phyloP scores from a whole-genome alignment of 345 rosid genomes.

The Populus pruinosa region DNA sequence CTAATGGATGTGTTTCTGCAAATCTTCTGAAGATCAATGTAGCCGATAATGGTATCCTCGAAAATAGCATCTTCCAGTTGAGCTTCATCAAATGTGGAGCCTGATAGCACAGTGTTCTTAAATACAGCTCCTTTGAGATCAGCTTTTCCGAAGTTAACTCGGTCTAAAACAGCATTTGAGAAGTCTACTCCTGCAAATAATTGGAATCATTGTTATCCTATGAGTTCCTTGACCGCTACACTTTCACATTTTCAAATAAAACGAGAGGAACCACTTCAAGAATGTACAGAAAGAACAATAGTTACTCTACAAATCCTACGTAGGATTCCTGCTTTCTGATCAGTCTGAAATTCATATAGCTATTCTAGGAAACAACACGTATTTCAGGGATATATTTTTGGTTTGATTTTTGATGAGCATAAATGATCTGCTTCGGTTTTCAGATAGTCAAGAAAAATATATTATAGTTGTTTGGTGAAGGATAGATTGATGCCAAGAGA shows the following conservation, averaged over 20 bases:
- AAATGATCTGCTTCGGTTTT: too few species aligned
- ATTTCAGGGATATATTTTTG: too few species aligned
- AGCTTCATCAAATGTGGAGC: slow-evolving; percentile 74
- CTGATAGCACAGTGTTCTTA: slow-evolving; percentile 72
- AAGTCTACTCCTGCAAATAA: slow-evolving; percentile 64
- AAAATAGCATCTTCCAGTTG: slow-evolving; percentile 59
- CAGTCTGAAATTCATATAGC: not conserved
- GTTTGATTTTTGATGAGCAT: too few species aligned
- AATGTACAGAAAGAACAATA: not conserved
- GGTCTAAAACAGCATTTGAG: slow-evolving; percentile 80
- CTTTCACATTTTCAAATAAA: not conserved
- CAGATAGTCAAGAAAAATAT: too few species aligned
- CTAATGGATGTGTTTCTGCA: slow-evolving; percentile 48
- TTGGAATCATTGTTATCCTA: not conserved
- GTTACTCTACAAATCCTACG: not conserved
- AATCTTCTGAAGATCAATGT: slow-evolving; percentile 67
- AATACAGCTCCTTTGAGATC: slow-evolving; percentile 76
- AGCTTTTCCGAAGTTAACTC: slow-evolving; percentile 76
- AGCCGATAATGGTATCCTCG: slow-evolving; percentile 68
- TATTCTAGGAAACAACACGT: not conserved
- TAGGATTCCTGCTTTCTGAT: not conserved
- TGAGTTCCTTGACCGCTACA: not conserved
- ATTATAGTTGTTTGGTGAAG: too few species aligned
- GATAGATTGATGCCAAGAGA: too few species aligned
- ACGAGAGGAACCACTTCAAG: not conserved